Evolutionary conservation across 345 rosid species (phyloP).

Genomic region (Hypericum androsaemum): DNA sequence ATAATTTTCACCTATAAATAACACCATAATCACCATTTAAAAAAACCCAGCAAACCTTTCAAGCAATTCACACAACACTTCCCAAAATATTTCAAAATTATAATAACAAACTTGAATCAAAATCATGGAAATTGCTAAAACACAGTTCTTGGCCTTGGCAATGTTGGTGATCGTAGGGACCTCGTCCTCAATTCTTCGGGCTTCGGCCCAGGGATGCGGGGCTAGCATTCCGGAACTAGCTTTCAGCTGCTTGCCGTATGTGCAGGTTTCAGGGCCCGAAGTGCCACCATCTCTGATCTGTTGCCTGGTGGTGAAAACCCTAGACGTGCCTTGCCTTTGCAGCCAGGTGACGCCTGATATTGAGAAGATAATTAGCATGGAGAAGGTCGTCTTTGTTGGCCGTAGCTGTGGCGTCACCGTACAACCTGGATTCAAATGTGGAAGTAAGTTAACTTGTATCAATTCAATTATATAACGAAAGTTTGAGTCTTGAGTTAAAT

Average conservation of each 20-base stretch:
- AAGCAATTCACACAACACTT: too few relatives aligned
- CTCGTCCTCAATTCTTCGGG: background rate
- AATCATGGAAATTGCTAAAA: too few relatives aligned
- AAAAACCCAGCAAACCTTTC: too few relatives aligned
- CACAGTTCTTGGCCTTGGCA: background rate
- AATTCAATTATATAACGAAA: too few relatives aligned
- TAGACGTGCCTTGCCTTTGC: conserved; percentile 7
- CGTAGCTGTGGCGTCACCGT: conserved; percentile 5
- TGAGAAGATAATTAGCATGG: conserved; percentile 8
- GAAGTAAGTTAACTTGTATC: conserved; percentile 19
- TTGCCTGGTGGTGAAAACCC: background rate
- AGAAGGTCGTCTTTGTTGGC: conserved; percentile 9
- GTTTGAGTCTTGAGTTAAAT: too few relatives aligned
- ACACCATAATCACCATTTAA: too few relatives aligned
- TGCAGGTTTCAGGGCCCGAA: background rate
- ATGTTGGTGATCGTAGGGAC: conserved; percentile 1
- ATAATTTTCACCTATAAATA: too few relatives aligned
- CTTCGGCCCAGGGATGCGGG: background rate
- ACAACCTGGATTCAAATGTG: conserved; percentile 14
- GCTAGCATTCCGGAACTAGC: background rate
- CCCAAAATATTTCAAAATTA: too few relatives aligned
- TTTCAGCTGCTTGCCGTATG: background rate
- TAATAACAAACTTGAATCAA: too few relatives aligned
- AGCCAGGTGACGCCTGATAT: background rate
- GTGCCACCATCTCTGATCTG: conserved; percentile 2